Conservation (phyloP, 2,329 filamentous ascomycete genomes). For the Arthrobotrys pseudoclavata region DNA sequence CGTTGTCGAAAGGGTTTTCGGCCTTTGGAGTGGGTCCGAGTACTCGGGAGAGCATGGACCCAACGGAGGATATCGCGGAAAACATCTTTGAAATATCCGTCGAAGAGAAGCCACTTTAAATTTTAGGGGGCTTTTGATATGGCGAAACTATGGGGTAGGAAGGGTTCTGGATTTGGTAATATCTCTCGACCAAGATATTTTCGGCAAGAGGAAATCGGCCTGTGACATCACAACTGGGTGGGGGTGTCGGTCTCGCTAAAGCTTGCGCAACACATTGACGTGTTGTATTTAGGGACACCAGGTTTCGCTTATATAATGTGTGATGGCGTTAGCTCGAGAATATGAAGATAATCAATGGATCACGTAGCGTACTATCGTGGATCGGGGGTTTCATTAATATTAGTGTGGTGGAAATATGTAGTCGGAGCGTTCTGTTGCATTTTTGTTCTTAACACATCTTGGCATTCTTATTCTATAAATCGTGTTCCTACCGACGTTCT, state of each 20-base stretch:
- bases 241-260: constrained; percentile 30
- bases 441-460: no score
- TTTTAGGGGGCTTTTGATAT: background rate
- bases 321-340: no score
- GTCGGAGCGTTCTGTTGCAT: no score
- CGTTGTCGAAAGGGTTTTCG: constrained; percentile 50
- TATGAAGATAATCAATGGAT: no score
- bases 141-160: background rate
- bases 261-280: constrained; percentile 20
- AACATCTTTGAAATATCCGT: constrained; percentile 33
- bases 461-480: no score
- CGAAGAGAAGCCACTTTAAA: background rate
- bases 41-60: constrained; percentile 55
- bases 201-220: constrained; percentile 21
- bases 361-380: no score
- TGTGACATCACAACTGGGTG: constrained; percentile 52
- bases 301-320: background rate
- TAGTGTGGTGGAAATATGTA: no score
- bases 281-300: constrained; percentile 34
- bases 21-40: constrained; percentile 27
- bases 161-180: constrained; percentile 23
- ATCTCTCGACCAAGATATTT: constrained; percentile 24
- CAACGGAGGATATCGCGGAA: constrained; percentile 46
- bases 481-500: no score
- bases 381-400: no score